These are phyloP conservation scores for Verticillium isaacii DNA, from an alignment of 2,329 filamentous ascomycete genomes.

Conservation along the genomic window DNA sequence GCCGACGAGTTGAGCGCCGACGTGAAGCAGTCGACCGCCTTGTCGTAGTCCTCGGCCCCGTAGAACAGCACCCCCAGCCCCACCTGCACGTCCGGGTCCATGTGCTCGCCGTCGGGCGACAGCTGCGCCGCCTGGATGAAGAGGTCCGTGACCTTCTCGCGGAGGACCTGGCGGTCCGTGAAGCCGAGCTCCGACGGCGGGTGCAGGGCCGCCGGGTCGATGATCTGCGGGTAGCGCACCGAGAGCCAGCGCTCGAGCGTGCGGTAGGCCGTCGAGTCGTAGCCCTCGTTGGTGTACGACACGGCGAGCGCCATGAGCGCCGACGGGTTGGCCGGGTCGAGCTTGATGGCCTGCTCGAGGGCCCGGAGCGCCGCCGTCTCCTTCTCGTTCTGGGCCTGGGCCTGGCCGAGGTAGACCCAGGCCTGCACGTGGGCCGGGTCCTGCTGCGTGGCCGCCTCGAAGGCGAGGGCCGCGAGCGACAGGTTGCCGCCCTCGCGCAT, in stretches of 20 bases:
- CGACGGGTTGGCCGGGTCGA: constrained; percentile 80
- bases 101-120: constrained; percentile 85
- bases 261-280: constrained; percentile 93
- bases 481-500: constrained; percentile 92
- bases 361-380: constrained; percentile 93
- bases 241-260: constrained; percentile 95
- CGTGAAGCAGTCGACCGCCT: constrained; percentile 97
- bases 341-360: constrained; percentile 82
- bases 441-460: constrained; percentile 92
- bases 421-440: constrained; percentile 83
- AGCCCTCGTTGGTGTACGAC: constrained; percentile 97
- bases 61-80: constrained; percentile 96
- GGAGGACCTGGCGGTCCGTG: constrained; percentile 84
- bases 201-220: constrained; percentile 67
- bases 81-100: constrained; percentile 98
- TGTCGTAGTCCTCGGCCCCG: constrained; percentile 95
- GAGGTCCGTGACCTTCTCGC: constrained; percentile 82
- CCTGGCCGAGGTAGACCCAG: constrained; percentile 87
- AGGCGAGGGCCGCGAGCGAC: constrained; percentile 86
- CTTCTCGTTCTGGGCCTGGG: constrained; percentile 98
- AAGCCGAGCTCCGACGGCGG: constrained; percentile 83
- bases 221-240: constrained; percentile 85
- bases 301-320: constrained; percentile 94
- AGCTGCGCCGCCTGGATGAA: constrained; percentile 93
- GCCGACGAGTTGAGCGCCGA: constrained; percentile 84